phyloP scores from a whole-genome alignment of 768 basidiomycete genomes.

The Termitomyces sp. region DNA sequence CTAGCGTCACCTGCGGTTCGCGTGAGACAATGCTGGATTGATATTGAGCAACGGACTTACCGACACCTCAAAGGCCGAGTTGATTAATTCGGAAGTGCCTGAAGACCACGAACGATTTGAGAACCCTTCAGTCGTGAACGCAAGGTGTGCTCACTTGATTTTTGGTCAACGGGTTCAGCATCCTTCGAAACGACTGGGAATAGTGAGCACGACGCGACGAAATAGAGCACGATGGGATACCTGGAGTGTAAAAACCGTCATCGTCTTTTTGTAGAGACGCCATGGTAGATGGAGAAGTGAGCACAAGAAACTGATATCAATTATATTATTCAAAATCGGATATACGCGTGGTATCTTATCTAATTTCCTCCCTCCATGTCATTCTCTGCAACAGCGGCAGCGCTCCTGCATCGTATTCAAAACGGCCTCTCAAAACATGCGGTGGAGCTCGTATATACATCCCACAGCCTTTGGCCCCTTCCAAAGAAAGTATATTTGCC shows the following conservation, averaged over 20 bases:
- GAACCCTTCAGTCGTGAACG: neutral
- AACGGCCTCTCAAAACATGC: conserved; percentile 33
- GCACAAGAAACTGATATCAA: neutral
- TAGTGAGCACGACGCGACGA: neutral
- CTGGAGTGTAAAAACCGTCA: conserved; percentile 72
- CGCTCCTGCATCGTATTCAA: conserved; percentile 34
- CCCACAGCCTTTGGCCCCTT: conserved; percentile 65
- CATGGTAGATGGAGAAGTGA: conserved; percentile 10
- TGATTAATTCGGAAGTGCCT: conserved; percentile 56
- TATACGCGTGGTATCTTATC: conserved; percentile 11
- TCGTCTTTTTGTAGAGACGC: conserved; percentile 63
- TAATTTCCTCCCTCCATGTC: neutral
- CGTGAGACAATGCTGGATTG: neutral
- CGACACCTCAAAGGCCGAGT: conserved; percentile 78
- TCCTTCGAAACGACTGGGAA: conserved; percentile 11
- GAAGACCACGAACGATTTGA: neutral
- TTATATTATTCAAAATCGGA: neutral
- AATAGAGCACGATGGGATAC: conserved; percentile 23
- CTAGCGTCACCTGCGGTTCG: conserved; percentile 75
- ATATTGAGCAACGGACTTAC: conserved; percentile 27
- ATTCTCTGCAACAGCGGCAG: neutral
- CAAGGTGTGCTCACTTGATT: conserved; percentile 16
- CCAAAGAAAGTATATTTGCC: conserved; percentile 18
- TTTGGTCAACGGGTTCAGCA: conserved; percentile 22
- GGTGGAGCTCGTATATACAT: conserved; percentile 55